phyloP scores from a whole-genome alignment of 192 early-diverging fungal genomes.

The Backusella liffmaniae region DNA sequence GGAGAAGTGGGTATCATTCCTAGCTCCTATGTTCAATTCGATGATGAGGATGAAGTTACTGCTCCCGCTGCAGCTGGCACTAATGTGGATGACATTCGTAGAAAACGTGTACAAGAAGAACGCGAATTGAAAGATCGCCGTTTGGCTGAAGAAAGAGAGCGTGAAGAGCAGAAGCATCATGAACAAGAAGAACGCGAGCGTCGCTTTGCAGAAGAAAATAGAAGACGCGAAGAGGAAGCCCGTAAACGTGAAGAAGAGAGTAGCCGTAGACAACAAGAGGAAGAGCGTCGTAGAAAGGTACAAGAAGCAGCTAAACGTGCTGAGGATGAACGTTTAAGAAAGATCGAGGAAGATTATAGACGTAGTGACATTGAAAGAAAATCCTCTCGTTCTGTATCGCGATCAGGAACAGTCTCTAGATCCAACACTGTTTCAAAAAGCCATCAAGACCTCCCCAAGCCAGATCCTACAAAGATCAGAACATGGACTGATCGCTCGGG shows the following conservation, averaged over 20 bases:
- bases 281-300: constrained; percentile 34
- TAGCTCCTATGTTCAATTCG: constrained; percentile 68
- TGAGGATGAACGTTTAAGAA: constrained; percentile 17
- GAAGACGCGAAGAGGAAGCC: constrained; percentile 28
- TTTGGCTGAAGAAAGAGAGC: not conserved
- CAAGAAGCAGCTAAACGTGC: constrained; percentile 30
- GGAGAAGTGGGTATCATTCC: constrained; percentile 79
- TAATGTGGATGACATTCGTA: not conserved
- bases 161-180: constrained; percentile 2
- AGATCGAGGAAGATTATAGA: constrained; percentile 35
- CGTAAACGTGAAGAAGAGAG: constrained; percentile 10
- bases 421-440: not conserved
- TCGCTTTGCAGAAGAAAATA: constrained; percentile 14
- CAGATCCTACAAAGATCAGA: constrained; percentile 44
- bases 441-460: constrained; percentile 22
- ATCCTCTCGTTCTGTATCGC: not conserved
- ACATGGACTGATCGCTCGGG: constrained; percentile 94
- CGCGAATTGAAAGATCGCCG: not conserved
- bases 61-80: constrained; percentile 1
- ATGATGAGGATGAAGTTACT: constrained; percentile 22
- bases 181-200: constrained; percentile 12
- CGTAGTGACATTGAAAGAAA: constrained; percentile 26
- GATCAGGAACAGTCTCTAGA: not conserved
- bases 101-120: constrained; percentile 4
- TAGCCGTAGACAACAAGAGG: constrained; percentile 32